A percentile compares a stretch with the other conserved stretches of the same genome.
Evolutionary conservation across 176 grass and related monocot genomes (phyloP).

Genomic region (Melocanna baccifera): DNA sequence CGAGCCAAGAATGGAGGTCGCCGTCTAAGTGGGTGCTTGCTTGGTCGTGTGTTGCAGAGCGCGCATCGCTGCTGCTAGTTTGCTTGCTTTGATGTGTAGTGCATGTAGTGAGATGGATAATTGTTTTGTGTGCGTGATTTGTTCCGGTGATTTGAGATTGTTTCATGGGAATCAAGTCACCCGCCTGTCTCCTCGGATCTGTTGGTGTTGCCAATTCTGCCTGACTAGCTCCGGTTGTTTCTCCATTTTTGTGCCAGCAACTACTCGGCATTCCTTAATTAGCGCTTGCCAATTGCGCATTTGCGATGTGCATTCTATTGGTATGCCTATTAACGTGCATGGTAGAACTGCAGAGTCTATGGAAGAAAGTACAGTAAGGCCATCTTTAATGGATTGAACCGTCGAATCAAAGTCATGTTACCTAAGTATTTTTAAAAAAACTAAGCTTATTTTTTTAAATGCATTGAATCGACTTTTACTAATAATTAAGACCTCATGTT

Average conservation of each 20-base stretch:
- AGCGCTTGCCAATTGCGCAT: background rate
- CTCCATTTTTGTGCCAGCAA: conserved; percentile 5
- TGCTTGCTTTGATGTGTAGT: conserved; percentile 13
- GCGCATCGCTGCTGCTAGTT: background rate
- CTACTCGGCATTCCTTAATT: background rate
- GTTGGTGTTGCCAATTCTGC: background rate
- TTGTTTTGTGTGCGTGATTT: background rate
- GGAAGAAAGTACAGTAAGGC: too few relatives aligned
- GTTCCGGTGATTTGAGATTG: conserved; percentile 3
- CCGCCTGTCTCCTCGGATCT: conserved; percentile 14
- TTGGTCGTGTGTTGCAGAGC: background rate
- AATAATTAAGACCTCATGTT: too few relatives aligned
- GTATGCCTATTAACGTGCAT: background rate
- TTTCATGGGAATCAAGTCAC: conserved; percentile 39
- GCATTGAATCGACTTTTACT: too few relatives aligned
- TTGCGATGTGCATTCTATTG: background rate
- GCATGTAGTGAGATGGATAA: background rate
- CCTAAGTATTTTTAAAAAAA: too few relatives aligned
- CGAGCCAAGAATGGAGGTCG: conserved; percentile 80
- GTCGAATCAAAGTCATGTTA: too few relatives aligned
- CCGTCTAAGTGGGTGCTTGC: conserved; percentile 25
- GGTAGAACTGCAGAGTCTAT: background rate
- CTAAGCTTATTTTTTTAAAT: too few relatives aligned
- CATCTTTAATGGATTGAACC: too few relatives aligned
- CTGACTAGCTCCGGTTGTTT: background rate